Percentiles rank a stretch among this genome's conserved stretches.
These are phyloP conservation scores for Coleophoma eucalyptorum DNA, from an alignment of 2,329 filamentous ascomycete genomes.

Conservation along the genomic window DNA sequence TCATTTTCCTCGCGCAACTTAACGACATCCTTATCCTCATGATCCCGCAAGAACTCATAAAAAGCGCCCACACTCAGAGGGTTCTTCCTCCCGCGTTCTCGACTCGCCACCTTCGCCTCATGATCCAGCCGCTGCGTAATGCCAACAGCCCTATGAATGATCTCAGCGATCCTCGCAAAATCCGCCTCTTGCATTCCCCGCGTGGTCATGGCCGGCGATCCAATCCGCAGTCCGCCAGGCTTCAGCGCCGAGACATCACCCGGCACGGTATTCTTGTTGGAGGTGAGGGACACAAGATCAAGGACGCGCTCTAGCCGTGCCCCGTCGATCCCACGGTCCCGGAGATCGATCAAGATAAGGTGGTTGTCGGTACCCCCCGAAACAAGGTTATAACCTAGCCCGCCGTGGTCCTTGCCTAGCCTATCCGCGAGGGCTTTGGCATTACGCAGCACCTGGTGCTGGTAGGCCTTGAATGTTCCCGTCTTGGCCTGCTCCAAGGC, in stretches of 20 bases:
- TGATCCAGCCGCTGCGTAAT: slow-evolving; percentile 76
- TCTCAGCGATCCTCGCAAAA: slow-evolving; percentile 81
- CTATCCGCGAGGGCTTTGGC: slow-evolving; percentile 78
- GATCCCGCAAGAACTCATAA: slow-evolving; percentile 63
- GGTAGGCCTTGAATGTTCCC: slow-evolving; percentile 88
- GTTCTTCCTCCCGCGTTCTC: slow-evolving; percentile 63
- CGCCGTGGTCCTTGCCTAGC: slow-evolving; percentile 70
- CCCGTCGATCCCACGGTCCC: slow-evolving; percentile 83
- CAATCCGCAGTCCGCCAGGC: slow-evolving; percentile 89
- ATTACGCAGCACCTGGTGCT: slow-evolving; percentile 85
- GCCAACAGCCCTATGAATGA: slow-evolving; percentile 78
- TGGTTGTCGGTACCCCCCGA: slow-evolving; percentile 97
- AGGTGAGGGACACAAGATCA: slow-evolving; percentile 88
- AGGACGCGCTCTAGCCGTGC: slow-evolving; percentile 85
- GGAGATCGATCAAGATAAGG: slow-evolving; percentile 90
- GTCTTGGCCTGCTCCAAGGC: slow-evolving; percentile 90
- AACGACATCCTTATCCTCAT: slow-evolving; percentile 35
- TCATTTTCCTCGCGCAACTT: too few species aligned
- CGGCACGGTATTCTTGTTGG: slow-evolving; percentile 98
- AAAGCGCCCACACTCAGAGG: slow-evolving; percentile 63
- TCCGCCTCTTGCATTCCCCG: slow-evolving; percentile 85
- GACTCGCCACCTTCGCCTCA: slow-evolving; percentile 62
- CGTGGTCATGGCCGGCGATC: slow-evolving; percentile 96
- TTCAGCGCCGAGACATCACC: slow-evolving; percentile 92
- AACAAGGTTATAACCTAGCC: slow-evolving; percentile 83